Conservation (phyloP, 2,329 filamentous ascomycete species). For the Setomelanomma holmii region DNA sequence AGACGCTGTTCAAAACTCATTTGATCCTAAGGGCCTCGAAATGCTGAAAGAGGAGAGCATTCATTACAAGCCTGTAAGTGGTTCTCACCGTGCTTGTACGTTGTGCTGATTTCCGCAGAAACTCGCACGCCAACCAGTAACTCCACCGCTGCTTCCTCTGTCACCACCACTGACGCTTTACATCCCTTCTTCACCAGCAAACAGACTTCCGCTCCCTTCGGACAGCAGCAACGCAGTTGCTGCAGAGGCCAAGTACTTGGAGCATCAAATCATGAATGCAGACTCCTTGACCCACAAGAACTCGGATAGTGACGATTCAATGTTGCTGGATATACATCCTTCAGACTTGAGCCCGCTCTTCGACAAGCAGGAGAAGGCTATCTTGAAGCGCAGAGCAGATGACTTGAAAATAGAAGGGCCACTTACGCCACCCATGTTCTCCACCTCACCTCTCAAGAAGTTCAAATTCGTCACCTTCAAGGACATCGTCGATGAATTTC, state of each 20-base stretch:
- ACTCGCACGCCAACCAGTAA: constrained; percentile 40
- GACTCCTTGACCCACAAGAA: constrained; percentile 42
- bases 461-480: constrained; percentile 51
- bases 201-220: constrained; percentile 47
- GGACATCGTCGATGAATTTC: constrained; percentile 44
- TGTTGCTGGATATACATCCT: constrained; percentile 40
- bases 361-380: constrained; percentile 21
- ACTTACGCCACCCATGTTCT: constrained; percentile 51
- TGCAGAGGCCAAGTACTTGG: constrained; percentile 43
- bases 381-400: constrained; percentile 40
- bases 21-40: constrained; percentile 27
- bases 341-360: constrained; percentile 26
- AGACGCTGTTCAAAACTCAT: constrained; percentile 35
- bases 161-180: constrained; percentile 51
- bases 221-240: constrained; percentile 44
- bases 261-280: constrained; percentile 41
- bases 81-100: not conserved
- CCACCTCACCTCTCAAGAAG: constrained; percentile 48
- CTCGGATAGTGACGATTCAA: constrained; percentile 41
- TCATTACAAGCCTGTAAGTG: constrained; percentile 31
- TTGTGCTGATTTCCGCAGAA: constrained; percentile 37
- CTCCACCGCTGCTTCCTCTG: constrained; percentile 57
- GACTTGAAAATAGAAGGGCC: constrained; percentile 57
- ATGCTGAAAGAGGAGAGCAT: constrained; percentile 20
- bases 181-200: constrained; percentile 49